phyloP scores from a whole-genome alignment of 2,329 filamentous ascomycete species.

The Diaporthe caulivora region DNA sequence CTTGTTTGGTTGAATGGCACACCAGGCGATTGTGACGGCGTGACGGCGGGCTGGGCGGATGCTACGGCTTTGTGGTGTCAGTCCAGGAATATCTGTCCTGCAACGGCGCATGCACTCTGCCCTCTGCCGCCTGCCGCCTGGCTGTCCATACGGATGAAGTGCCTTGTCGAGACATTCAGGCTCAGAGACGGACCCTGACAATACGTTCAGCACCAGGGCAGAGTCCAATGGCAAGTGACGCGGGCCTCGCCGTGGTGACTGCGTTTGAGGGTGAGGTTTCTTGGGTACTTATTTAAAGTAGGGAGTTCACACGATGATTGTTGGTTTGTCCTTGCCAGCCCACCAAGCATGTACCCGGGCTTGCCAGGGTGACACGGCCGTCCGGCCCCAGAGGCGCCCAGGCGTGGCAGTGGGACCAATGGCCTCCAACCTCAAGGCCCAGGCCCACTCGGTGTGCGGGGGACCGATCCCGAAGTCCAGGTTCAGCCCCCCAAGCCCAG shows the following conservation, averaged over 20 bases:
- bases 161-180: neutral
- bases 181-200: neutral
- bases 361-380: conserved; percentile 1
- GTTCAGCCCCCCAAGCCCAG: neutral
- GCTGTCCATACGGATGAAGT: neutral
- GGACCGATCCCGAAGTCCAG: conserved; percentile 11
- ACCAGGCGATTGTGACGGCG: conserved; percentile 1
- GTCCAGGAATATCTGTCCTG: neutral
- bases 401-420: neutral
- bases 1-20: conserved; percentile 8
- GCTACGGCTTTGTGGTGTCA: neutral
- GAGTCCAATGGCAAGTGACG: neutral
- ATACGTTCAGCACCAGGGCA: neutral
- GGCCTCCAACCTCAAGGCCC: neutral
- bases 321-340: neutral
- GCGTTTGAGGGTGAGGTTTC: no score
- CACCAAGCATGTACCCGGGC: neutral
- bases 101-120: neutral
- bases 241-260: neutral
- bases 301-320: no score
- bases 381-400: neutral
- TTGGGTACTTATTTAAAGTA: no score
- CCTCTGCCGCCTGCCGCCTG: no score
- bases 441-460: conserved; percentile 2
- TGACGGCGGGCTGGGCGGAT: neutral